Percentiles rank a stretch among this genome's conserved stretches.
Conservation (phyloP, 345 rosid species). For the Rhodamnia rubescens region DNA sequence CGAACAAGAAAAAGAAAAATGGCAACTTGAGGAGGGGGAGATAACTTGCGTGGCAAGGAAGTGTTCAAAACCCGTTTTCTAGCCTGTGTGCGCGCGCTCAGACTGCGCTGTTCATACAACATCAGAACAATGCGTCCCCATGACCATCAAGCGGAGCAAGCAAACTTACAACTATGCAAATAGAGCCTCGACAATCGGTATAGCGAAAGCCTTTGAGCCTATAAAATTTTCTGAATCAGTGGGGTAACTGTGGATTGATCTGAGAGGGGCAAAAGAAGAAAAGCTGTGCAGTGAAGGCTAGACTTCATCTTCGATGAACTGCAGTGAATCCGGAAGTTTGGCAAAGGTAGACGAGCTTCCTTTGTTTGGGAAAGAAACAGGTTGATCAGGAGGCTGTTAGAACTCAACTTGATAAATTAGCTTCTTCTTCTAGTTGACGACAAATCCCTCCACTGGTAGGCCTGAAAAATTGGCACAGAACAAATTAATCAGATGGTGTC, state of each 20-base stretch:
- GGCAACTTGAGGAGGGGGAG: not conserved
- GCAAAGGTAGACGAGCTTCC: not conserved
- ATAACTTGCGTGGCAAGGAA: not conserved
- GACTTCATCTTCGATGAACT: not conserved
- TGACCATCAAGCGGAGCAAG: not conserved
- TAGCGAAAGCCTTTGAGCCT: not conserved
- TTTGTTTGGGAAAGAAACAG: not conserved
- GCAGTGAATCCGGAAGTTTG: not conserved
- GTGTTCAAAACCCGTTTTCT: not conserved
- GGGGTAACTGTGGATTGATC: not conserved
- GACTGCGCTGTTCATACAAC: not conserved
- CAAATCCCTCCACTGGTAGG: constrained; percentile 24
- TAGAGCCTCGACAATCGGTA: not conserved
- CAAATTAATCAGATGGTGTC: not conserved
- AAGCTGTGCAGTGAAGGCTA: not conserved
- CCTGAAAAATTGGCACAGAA: not conserved
- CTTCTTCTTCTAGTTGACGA: constrained; percentile 4
- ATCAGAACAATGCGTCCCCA: not conserved
- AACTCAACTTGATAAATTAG: constrained; percentile 3
- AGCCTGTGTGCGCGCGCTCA: not conserved
- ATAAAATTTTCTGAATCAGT: not conserved
- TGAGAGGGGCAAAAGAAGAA: not conserved
- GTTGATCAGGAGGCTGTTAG: not conserved
- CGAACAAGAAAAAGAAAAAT: too few species aligned
- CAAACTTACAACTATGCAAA: not conserved